Evolutionary conservation across 805 yeast genomes (phyloP).

Genomic region (Myxozyma geophila): DNA sequence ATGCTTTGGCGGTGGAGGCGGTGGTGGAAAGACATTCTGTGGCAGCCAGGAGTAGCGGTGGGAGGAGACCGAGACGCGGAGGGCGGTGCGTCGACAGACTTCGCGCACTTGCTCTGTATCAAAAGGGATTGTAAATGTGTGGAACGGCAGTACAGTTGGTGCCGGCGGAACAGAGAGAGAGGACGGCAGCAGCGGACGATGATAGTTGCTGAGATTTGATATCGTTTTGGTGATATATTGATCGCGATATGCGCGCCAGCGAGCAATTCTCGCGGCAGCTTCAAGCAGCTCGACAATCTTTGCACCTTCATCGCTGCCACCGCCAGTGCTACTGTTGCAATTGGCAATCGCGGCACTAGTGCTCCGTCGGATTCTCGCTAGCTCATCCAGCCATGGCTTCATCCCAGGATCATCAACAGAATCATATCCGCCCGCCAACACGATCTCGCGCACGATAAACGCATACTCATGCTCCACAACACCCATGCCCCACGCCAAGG

Average conservation of each 20-base stretch:
- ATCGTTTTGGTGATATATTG: slow-evolving; percentile 15
- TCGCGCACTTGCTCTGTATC: slow-evolving; percentile 38
- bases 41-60: slow-evolving; percentile 42
- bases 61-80: slow-evolving; percentile 39
- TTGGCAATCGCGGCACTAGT: too few relatives aligned
- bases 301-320: slow-evolving; percentile 39
- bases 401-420: slow-evolving; percentile 18
- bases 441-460: slow-evolving; percentile 16
- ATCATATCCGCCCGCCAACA: slow-evolving; percentile 27
- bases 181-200: slow-evolving; percentile 39
- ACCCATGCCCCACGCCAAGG: slow-evolving; percentile 42
- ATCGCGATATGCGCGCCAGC: slow-evolving; percentile 41
- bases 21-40: slow-evolving; percentile 41
- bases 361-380: slow-evolving; percentile 8
- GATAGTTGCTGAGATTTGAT: not conserved
- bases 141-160: slow-evolving; percentile 44
- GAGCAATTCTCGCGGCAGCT: slow-evolving; percentile 34
- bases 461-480: slow-evolving; percentile 20
- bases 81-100: slow-evolving; percentile 41
- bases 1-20: slow-evolving; percentile 39
- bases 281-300: slow-evolving; percentile 40
- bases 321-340: not conserved
- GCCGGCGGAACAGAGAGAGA: slow-evolving; percentile 41
- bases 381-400: slow-evolving; percentile 26
- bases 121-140: slow-evolving; percentile 45